Evolutionary conservation across 345 rosid species (phyloP).

Genomic region (Eucalyptus marginata): DNA sequence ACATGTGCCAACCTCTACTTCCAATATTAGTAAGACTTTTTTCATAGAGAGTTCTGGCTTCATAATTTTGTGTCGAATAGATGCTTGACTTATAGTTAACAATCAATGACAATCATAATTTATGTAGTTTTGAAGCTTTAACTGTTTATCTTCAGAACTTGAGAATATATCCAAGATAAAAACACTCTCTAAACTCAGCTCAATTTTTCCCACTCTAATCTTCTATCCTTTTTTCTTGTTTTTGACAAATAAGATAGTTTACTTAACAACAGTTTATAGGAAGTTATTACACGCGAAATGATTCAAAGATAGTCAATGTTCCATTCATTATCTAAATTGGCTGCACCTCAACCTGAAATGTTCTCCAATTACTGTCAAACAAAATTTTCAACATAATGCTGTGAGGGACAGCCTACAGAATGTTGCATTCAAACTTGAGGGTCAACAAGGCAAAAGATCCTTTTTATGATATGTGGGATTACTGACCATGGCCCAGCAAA

Average conservation of each 20-base stretch:
- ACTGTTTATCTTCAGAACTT: neutral
- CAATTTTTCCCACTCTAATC: neutral
- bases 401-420: neutral
- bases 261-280: neutral
- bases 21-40: neutral
- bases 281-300: neutral
- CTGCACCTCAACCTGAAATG: neutral
- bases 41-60: neutral
- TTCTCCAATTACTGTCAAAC: neutral
- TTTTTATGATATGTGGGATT: neutral
- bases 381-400: neutral
- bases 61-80: neutral
- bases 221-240: neutral
- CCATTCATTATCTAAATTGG: neutral
- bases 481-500: neutral
- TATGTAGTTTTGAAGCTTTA: neutral
- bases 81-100: neutral
- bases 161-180: neutral
- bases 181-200: neutral
- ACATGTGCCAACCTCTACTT: neutral
- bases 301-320: neutral
- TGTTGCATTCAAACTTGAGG: neutral
- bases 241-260: neutral
- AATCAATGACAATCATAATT: neutral
- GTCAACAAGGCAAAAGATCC: neutral